Percentiles rank a stretch among this genome's conserved stretches.
Evolutionary conservation across 306 rosid species (phyloP).

Genomic region (Amphicarpaea edgeworthii): DNA sequence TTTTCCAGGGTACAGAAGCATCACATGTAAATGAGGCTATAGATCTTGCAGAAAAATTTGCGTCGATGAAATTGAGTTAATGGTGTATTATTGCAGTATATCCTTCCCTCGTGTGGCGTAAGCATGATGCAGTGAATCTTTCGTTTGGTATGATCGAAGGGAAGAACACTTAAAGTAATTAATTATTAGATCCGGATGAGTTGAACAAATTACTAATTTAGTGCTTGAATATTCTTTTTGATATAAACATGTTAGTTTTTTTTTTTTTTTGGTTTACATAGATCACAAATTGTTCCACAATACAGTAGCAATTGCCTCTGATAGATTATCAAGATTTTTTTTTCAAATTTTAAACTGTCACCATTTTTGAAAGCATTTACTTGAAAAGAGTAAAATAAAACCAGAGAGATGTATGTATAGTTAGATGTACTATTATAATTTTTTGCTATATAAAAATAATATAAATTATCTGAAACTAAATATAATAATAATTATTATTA

Average conservation of each 20-base stretch:
- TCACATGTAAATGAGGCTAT: conserved; percentile 76
- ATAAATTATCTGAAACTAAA: too few species aligned
- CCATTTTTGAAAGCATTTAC: background rate
- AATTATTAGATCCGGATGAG: conserved; percentile 24
- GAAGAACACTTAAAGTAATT: conserved; percentile 24
- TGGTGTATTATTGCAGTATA: conserved; percentile 33
- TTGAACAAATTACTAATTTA: conserved; percentile 5
- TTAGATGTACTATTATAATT: too few species aligned
- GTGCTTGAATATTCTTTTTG: conserved; percentile 16
- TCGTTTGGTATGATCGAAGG: background rate
- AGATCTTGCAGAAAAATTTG: conserved; percentile 72
- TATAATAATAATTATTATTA: too few species aligned
- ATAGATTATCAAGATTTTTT: background rate
- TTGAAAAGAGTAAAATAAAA: too few species aligned
- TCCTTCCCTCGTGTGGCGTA: conserved; percentile 33
- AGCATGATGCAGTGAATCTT: background rate
- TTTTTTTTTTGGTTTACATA: background rate
- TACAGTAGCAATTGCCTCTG: conserved; percentile 8
- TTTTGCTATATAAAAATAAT: too few species aligned
- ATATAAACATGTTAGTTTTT: background rate
- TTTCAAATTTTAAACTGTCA: background rate
- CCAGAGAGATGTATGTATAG: too few species aligned
- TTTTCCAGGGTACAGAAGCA: conserved; percentile 88
- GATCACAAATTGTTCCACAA: conserved; percentile 25
- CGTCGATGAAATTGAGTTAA: conserved; percentile 69